phyloP scores from a whole-genome alignment of 2,329 filamentous ascomycete genomes.

The Neonectria punicea region DNA sequence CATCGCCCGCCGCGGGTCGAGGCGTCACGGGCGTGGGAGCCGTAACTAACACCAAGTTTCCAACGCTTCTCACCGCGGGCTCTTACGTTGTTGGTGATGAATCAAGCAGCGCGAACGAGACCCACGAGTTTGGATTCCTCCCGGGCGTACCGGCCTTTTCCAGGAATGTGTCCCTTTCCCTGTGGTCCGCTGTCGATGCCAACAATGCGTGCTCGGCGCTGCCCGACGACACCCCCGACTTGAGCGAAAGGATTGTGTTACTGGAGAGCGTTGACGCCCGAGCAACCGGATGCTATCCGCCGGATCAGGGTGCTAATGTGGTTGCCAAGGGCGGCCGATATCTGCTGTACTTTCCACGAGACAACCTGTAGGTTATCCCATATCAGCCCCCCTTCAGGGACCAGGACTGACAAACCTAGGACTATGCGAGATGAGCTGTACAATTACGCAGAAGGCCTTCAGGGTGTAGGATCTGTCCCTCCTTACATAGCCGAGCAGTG shows the following conservation, averaged over 20 bases:
- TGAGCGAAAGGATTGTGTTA: neutral
- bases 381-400: neutral
- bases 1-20: neutral
- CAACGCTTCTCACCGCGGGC: neutral
- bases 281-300: neutral
- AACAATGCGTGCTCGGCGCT: neutral
- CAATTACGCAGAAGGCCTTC: neutral
- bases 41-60: neutral
- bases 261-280: neutral
- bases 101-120: neutral
- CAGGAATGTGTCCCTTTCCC: neutral
- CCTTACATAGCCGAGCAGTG: neutral
- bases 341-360: neutral
- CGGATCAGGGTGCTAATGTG: neutral
- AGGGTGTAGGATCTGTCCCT: neutral
- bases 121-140: neutral
- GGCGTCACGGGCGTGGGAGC: conserved; percentile 1
- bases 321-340: neutral
- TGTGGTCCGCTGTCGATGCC: neutral
- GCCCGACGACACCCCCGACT: neutral
- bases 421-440: neutral
- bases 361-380: neutral
- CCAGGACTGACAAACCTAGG: neutral
- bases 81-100: neutral
- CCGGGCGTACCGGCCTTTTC: neutral